phyloP scores from a whole-genome alignment of 169 alveolate genomes.

The Cryptosporidium xiaoi region DNA sequence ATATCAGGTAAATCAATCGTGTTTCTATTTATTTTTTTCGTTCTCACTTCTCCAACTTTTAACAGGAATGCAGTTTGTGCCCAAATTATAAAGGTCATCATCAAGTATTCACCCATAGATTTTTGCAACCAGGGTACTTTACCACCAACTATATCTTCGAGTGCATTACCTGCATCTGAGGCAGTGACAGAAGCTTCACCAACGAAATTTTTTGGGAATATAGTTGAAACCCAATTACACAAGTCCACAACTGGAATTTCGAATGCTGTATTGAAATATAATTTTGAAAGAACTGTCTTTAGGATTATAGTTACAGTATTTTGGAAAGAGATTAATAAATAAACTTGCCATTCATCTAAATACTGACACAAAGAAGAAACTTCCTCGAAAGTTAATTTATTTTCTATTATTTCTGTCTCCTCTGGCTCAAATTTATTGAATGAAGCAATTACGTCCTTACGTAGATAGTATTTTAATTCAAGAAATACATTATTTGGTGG shows the following conservation, averaged over 20 bases:
- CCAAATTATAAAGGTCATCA: slow-evolving; percentile 45
- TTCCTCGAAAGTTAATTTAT: slow-evolving; percentile 4
- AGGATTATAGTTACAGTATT: slow-evolving; percentile 31
- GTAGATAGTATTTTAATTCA: slow-evolving; percentile 20
- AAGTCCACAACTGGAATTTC: slow-evolving; percentile 3
- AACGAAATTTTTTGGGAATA: neutral
- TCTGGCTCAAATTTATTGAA: slow-evolving; percentile 11
- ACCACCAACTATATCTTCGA: slow-evolving; percentile 3
- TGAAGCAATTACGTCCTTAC: neutral
- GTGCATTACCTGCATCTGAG: slow-evolving; percentile 15
- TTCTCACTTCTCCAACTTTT: slow-evolving; percentile 16
- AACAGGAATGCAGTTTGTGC: slow-evolving; percentile 46
- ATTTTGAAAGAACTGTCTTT: slow-evolving; percentile 45
- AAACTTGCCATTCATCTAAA: slow-evolving; percentile 42
- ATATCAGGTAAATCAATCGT: slow-evolving; percentile 13
- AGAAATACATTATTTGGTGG: slow-evolving; percentile 54
- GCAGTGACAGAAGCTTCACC: neutral
- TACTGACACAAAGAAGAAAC: slow-evolving; percentile 11
- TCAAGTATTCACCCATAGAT: slow-evolving; percentile 35
- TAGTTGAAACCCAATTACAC: slow-evolving; percentile 35
- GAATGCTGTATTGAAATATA: neutral
- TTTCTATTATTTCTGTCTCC: neutral
- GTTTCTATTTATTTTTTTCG: slow-evolving; percentile 1
- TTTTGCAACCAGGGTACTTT: slow-evolving; percentile 32
- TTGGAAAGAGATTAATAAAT: slow-evolving; percentile 50